Base-by-base conservation (phyloP, 768 basidiomycete genomes). In the Phlebiopsis flavidoalba region DNA sequence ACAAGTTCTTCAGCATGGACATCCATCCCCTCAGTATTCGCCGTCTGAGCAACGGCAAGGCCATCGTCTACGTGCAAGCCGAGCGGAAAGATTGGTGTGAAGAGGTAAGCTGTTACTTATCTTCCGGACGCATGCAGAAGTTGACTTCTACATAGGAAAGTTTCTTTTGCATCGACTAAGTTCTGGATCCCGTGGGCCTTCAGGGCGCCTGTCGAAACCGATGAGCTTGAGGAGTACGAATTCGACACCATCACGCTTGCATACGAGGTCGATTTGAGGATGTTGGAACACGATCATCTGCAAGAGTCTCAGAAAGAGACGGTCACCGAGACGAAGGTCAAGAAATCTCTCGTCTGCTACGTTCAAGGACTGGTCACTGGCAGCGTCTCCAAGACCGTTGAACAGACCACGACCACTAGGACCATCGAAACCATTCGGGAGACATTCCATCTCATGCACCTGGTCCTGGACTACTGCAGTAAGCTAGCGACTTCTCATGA, bases 251-350 rank as follows among this genome's bases (percentile, higher is more conserved):
- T 69, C 64, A 60, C 64, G 1, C 57, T 72, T n/a, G 69, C 71
- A 3, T 73, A 71, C 62, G 71, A 70, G 51, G 69, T 73, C 31
- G 64, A 63, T 15, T 26, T 73, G 8, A 68, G 64, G 59, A 58
- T 66, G 43, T 52, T 63, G 45, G 53, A 54, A 4, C 54, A 55
- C 8, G n/a, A 40, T 35, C 6, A 19, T 21, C 2, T 55, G 10
- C 12, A 43, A 3, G 40, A 43, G 12, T 43, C 40, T 43, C 40
- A 43, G 40, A 43, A 12, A 3, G 17, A 43, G 40, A 43, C 40
- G 40, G 10, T 17, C 3, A 43, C 40, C 40, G 17, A 12, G 40
- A 43, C 40, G 11, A 43, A 12, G 40, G 40, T 43, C 40, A 43
- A 12, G 12, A 12, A 43, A 43, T 2, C 40, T 12, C 4, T 43